These are phyloP conservation scores for Pyricularia sp. DNA, from an alignment of 2,329 filamentous ascomycete genomes.

Conservation along the genomic window DNA sequence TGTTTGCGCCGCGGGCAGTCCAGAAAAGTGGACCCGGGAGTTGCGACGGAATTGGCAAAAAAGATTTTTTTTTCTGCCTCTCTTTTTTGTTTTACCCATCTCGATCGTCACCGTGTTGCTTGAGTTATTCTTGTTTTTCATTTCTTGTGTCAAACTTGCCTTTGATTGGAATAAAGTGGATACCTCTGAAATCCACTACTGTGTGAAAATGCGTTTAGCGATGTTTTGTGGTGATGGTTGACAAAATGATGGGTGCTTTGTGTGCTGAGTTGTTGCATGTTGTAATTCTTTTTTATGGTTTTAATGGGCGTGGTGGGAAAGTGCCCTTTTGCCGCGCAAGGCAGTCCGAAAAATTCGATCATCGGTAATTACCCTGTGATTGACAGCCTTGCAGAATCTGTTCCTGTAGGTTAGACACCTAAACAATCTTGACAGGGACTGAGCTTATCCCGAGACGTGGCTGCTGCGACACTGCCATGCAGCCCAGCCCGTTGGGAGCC, in stretches of 20 bases:
- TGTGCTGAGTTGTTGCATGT: no score
- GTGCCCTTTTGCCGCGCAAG: neutral
- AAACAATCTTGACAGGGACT: neutral
- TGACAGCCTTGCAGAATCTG: neutral
- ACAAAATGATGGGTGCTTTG: no score
- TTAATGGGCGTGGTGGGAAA: no score
- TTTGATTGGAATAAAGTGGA: neutral
- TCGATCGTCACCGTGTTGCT: neutral
- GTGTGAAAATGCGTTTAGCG: no score
- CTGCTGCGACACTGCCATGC: neutral
- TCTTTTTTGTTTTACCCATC: neutral
- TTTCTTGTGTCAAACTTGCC: neutral
- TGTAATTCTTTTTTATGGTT: neutral
- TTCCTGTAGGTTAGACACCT: neutral
- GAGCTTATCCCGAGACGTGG: neutral
- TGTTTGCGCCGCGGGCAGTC: neutral
- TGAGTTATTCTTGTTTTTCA: neutral
- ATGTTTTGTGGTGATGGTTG: neutral
- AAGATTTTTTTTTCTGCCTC: neutral
- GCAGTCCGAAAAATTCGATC: neutral
- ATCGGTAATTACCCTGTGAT: neutral
- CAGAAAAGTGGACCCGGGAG: neutral
- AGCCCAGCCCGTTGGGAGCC: neutral
- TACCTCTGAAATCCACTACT: neutral
- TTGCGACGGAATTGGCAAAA: neutral